These are phyloP conservation scores for Mycena metata DNA, from an alignment of 768 basidiomycete genomes.

Conservation along the genomic window DNA sequence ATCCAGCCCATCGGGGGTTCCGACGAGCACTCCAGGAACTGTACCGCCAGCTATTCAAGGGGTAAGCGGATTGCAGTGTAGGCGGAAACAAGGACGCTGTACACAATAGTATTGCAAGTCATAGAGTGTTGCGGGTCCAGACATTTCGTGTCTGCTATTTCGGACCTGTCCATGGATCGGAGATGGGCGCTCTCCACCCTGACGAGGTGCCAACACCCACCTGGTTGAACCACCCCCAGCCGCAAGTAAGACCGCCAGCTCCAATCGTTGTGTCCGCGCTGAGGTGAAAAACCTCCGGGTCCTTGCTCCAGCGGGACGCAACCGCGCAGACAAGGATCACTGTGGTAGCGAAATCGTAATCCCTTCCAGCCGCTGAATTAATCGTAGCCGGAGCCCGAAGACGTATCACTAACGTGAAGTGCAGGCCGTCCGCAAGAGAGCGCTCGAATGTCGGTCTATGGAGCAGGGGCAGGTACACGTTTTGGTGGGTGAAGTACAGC, in stretches of 20 bases:
- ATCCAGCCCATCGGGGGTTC: conserved; percentile 77
- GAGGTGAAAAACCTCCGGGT: conserved; percentile 61
- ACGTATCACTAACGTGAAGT: conserved; percentile 52
- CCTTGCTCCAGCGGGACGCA: conserved; percentile 69
- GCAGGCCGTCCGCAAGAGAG: conserved; percentile 60
- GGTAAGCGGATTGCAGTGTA: neutral
- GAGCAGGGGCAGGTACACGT: conserved; percentile 73
- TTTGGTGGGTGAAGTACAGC: conserved; percentile 71
- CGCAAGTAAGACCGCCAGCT: conserved; percentile 60
- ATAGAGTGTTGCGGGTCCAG: conserved; percentile 73
- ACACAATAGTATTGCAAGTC: conserved; percentile 80
- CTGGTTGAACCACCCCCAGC: conserved; percentile 79
- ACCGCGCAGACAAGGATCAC: conserved; percentile 81
- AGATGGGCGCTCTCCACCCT: neutral
- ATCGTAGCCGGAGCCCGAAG: conserved; percentile 72
- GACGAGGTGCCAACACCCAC: conserved; percentile 47
- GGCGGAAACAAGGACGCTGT: conserved; percentile 26
- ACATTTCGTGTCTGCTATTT: conserved; percentile 69
- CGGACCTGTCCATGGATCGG: conserved; percentile 45
- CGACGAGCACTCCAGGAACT: conserved; percentile 67
- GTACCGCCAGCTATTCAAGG: conserved; percentile 59
- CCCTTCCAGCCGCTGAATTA: no score
- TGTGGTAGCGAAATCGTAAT: no score
- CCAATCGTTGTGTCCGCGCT: conserved; percentile 49
- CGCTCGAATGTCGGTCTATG: conserved; percentile 78